Percentiles rank a stretch among this genome's conserved stretches.
Evolutionary conservation across 2,329 filamentous ascomycete species (phyloP).

Genomic region (Arthrocladium fulminans): DNA sequence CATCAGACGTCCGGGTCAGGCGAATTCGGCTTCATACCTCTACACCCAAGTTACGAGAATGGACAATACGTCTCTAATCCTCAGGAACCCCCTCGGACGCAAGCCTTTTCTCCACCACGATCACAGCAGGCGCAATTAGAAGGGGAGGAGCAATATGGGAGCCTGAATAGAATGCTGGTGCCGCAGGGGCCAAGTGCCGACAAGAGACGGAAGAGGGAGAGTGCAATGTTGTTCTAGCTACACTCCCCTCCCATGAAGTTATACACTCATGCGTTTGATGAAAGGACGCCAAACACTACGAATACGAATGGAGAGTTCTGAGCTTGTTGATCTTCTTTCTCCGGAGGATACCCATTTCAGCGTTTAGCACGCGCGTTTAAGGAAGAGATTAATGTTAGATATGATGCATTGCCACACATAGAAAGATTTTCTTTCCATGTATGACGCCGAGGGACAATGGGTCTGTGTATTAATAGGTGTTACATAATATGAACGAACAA

Average conservation of each 20-base stretch:
- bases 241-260: too few species aligned
- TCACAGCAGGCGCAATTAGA: slow-evolving; percentile 16
- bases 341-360: slow-evolving; percentile 3
- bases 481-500: not conserved
- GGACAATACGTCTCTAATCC: slow-evolving; percentile 25
- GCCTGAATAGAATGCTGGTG: slow-evolving; percentile 34
- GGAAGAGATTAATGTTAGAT: not conserved
- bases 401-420: not conserved
- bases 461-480: not conserved
- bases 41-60: slow-evolving; percentile 28
- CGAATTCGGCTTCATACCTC: slow-evolving; percentile 30
- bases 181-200: slow-evolving; percentile 31
- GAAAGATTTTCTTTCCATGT: not conserved
- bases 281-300: not conserved
- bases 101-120: slow-evolving; percentile 15
- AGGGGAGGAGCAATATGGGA: slow-evolving; percentile 24
- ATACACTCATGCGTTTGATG: not conserved
- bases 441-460: not conserved
- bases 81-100: slow-evolving; percentile 18
- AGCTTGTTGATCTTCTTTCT: not conserved
- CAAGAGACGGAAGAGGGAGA: slow-evolving; percentile 41
- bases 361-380: not conserved
- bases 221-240: slow-evolving; percentile 31
- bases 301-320: not conserved
- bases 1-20: slow-evolving; percentile 42